Evolutionary conservation across 2,329 filamentous ascomycete species (phyloP), one percentile per base, ranked within the genome.

Genomic region (Cladobotryum mycophilum): DNA sequence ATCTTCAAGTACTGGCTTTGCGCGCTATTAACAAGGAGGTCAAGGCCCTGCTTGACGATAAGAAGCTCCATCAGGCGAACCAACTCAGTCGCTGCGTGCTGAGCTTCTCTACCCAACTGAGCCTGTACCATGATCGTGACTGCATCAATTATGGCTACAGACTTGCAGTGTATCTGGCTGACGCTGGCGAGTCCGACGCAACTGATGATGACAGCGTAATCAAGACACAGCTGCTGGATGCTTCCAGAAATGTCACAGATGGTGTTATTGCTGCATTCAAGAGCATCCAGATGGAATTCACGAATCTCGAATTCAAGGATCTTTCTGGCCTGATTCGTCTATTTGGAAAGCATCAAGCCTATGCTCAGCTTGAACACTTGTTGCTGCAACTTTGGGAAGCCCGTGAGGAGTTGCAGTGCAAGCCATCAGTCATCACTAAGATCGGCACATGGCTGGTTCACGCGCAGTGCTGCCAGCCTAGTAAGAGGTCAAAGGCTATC

Each of bases 331-430:
- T 78, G 2, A 66, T 76, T 25, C 67, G 67, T 9, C 63, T 79
- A 3, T 66, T 79, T 2, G 75, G 74, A 25, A 69, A 71, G 20
- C 74, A 78, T 51, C 59, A 67, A 49, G 74, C 76, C 57, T 75
- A 69, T 53, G 60, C 62, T 17, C 72, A 75, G 46, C 68, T 76
- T 9, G 73, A 76, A 56, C 58, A 5, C 2, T 50, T 63, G 0
- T 56, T 63, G 6, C 42, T 46, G 7, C 56, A 54, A 12, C 55
- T 63, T 17, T 63, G 61, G 61, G 25, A 42, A 5, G 46, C 53
- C 4, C 56, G 60, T 4, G 61, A 63, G 43, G 52, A 48, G 11
- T 41, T 61, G 22, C 55, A 14, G 38, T 41, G 38, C 38, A 20
- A 41, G 17, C 38, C 38, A 13, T 11, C 15, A 14, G 38, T 20